Conservation (phyloP, 768 basidiomycete species). For the Boletus tylopilopsis region DNA sequence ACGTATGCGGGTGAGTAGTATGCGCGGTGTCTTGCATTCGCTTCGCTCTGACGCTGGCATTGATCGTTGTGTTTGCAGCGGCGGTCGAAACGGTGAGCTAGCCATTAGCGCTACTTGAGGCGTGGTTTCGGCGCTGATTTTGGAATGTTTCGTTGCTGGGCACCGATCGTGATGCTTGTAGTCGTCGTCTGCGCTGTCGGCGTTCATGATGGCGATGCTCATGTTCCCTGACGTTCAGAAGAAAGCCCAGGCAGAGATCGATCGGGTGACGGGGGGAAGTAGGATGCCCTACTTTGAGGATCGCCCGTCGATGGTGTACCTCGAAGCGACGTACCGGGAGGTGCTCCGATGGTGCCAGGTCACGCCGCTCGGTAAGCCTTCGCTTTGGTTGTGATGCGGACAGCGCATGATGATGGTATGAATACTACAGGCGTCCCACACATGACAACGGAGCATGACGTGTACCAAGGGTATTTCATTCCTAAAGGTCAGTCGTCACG, state of each 20-base stretch:
- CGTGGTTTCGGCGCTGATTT: neutral
- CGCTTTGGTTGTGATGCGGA: neutral
- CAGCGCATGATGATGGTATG: neutral
- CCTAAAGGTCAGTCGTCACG: conserved; percentile 15
- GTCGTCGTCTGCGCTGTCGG: conserved; percentile 22
- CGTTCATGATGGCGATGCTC: conserved; percentile 27
- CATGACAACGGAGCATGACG: conserved; percentile 12
- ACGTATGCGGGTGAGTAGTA: conserved; percentile 27
- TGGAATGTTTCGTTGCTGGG: too few relatives aligned
- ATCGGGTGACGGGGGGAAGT: conserved; percentile 13
- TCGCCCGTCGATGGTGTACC: conserved; percentile 20
- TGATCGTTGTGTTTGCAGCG: conserved; percentile 3
- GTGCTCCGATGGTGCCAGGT: conserved; percentile 24
- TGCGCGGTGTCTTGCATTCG: neutral
- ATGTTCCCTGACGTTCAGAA: conserved; percentile 22
- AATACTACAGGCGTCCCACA: conserved; percentile 32
- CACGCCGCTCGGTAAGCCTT: conserved; percentile 19
- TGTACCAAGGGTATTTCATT: conserved; percentile 16
- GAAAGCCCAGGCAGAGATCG: conserved; percentile 29
- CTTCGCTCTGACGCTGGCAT: neutral
- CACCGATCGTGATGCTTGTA: neutral
- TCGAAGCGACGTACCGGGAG: conserved; percentile 23
- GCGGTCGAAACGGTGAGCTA: conserved; percentile 21
- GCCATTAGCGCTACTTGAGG: neutral
- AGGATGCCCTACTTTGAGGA: conserved; percentile 21